Evolutionary conservation across 2,329 filamentous ascomycete genomes (phyloP), one percentile per base, ranked within the genome.

Genomic region (Alternaria postmessia): DNA sequence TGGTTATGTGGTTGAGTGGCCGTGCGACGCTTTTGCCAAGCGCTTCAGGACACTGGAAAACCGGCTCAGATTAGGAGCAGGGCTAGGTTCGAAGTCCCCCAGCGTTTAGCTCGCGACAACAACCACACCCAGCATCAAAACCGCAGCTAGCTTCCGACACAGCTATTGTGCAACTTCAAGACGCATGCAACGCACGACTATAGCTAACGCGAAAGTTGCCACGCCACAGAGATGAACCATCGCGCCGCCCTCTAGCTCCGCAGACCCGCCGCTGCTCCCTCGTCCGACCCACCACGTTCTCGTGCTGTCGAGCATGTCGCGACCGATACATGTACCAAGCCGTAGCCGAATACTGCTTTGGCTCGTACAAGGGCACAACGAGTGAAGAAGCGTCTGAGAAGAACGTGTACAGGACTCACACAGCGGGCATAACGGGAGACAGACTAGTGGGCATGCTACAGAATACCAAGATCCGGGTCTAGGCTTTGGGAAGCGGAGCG

Each of bases 21-120:
- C 18, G 46, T 49, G 8, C n/a, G 9, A 24, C 41, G 41, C 41
- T 24, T 43, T 43, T 22, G 84, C 49, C 48, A 60, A 54, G 61
- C 52, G 52, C 57, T 57, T 42, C 30, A 51, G 55, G 38, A 57
- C 26, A 57, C 48, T 22, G 8, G 34, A 57, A 51, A 36, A 36
- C 34, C 14, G 14, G 34, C 34, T 36, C 14, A 26, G 58, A 61
- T 53, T 48, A 7, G 53, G 53, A 61, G 53, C 34, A 57, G 47
- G 49, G 42, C 32, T 52, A 36, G 34, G 34, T 36, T 16, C 5
- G 14, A 36, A 53, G 28, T 48, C 26, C 41, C 20, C 52, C 26
- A 16, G 52, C 42, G 52, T 46, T 24, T 55, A 39, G 52, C 30
- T 55, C 52, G 42, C 22, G 49, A 42, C 24, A 48, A 43, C 32